Percentiles rank a stretch among this genome's conserved stretches.
phyloP scores from a whole-genome alignment of 2,329 filamentous ascomycete species.

The Lachnellula arida region DNA sequence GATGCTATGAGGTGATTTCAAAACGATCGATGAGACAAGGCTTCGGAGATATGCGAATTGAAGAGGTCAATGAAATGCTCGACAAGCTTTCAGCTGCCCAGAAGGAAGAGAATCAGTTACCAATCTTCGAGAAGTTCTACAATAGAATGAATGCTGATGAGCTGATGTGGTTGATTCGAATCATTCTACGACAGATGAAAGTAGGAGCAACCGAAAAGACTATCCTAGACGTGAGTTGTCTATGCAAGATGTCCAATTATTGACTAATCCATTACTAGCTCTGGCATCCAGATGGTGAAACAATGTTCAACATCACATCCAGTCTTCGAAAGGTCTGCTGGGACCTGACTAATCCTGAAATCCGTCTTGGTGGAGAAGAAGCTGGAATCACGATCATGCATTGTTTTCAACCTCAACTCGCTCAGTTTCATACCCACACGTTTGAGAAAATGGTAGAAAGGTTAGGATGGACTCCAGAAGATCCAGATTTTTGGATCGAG shows the following conservation, averaged over 20 bases:
- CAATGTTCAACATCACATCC: slow-evolving; percentile 83
- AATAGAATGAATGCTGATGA: slow-evolving; percentile 89
- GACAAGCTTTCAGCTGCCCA: slow-evolving; percentile 71
- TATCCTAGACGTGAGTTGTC: slow-evolving; percentile 54
- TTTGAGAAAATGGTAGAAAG: slow-evolving; percentile 75
- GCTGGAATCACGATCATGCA: slow-evolving; percentile 79
- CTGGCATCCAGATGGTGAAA: slow-evolving; percentile 75
- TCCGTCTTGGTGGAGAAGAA: slow-evolving; percentile 71
- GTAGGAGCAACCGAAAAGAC: slow-evolving; percentile 81
- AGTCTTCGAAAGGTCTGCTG: slow-evolving; percentile 89
- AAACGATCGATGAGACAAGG: slow-evolving; percentile 74
- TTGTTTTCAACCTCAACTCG: slow-evolving; percentile 93
- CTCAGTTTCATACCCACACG: slow-evolving; percentile 81
- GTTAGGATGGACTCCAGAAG: slow-evolving; percentile 60
- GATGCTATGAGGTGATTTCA: slow-evolving; percentile 81
- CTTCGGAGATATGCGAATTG: slow-evolving; percentile 76
- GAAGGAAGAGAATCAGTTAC: slow-evolving; percentile 78
- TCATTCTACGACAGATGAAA: slow-evolving; percentile 76
- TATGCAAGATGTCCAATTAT: background rate
- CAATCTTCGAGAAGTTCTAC: slow-evolving; percentile 81
- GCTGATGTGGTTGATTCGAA: slow-evolving; percentile 89
- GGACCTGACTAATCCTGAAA: slow-evolving; percentile 73
- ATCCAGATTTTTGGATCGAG: slow-evolving; percentile 89
- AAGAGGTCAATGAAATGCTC: slow-evolving; percentile 81
- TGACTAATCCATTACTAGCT: slow-evolving; percentile 51